These are phyloP conservation scores for Zychaea mexicana DNA, from an alignment of 371 early-diverging fungal species.

Conservation along the genomic window DNA sequence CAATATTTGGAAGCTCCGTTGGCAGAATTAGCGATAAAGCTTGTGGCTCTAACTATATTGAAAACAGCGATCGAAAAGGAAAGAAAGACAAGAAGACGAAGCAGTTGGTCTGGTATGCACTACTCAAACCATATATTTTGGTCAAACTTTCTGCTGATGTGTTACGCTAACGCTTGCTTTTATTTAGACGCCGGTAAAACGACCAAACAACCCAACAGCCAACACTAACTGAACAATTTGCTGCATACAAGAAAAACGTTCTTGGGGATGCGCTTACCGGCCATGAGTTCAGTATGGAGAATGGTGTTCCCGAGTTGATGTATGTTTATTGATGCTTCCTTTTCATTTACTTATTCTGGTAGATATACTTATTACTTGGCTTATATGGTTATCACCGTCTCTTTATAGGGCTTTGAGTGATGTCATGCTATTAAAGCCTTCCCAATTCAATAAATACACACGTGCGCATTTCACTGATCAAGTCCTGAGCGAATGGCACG, in stretches of 20 bases:
- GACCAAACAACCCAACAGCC: neutral
- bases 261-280: neutral
- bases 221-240: neutral
- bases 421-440: constrained; percentile 19
- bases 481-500: constrained; percentile 12
- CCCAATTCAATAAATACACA: constrained; percentile 8
- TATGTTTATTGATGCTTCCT: neutral
- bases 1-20: too few relatives aligned
- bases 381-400: neutral
- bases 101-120: neutral
- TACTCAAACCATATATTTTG: neutral
- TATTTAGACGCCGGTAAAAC: neutral
- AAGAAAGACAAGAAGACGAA: too few relatives aligned
- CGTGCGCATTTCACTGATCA: constrained; percentile 11
- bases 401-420: constrained; percentile 4
- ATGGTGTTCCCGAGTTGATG: neutral
- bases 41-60: too few relatives aligned
- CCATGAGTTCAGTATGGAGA: neutral
- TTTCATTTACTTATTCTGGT: neutral
- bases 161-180: neutral
- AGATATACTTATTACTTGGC: neutral
- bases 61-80: too few relatives aligned
- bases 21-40: too few relatives aligned
- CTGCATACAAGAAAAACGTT: neutral
- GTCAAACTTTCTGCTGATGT: neutral